Evolutionary conservation across 2,329 filamentous ascomycete genomes (phyloP).

Genomic region (Aspergillus jensenii): DNA sequence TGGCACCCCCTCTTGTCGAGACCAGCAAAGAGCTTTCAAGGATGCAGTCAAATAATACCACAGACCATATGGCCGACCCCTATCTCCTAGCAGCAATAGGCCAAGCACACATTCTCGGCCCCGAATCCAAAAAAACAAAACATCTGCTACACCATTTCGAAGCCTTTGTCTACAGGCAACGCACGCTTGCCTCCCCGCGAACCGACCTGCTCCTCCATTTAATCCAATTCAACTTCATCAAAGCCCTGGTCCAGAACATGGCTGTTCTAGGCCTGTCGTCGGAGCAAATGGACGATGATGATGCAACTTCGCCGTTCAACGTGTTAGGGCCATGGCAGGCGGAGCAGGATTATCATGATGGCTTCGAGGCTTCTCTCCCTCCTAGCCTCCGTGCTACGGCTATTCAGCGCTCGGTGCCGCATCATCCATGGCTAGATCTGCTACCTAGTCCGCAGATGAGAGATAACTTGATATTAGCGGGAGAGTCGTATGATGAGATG

Average conservation of each 20-base stretch:
- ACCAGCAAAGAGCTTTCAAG: neutral
- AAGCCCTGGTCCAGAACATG: conserved; percentile 19
- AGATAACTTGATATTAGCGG: conserved; percentile 20
- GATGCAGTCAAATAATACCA: neutral
- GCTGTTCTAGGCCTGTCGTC: conserved; percentile 1
- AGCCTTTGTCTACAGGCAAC: neutral
- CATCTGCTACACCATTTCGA: neutral
- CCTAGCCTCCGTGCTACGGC: conserved; percentile 20
- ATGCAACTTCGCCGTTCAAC: conserved; percentile 21
- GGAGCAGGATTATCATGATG: neutral
- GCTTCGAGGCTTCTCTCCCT: conserved; percentile 1
- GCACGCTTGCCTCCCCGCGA: conserved; percentile 14
- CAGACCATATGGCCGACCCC: neutral
- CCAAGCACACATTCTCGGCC: neutral
- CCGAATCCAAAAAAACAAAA: neutral
- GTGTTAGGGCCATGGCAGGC: conserved; percentile 5
- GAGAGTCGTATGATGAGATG: conserved; percentile 15
- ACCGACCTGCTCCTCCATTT: conserved; percentile 19
- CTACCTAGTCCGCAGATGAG: conserved; percentile 22
- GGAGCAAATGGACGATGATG: conserved; percentile 18
- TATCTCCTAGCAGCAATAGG: neutral
- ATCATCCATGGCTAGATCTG: conserved; percentile 29
- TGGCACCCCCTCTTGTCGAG: neutral
- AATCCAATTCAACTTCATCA: conserved; percentile 18
- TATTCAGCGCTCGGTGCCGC: conserved; percentile 19